phyloP scores from a whole-genome alignment of 495 filamentous ascomycete species.

The Lepidopterella palustris region DNA sequence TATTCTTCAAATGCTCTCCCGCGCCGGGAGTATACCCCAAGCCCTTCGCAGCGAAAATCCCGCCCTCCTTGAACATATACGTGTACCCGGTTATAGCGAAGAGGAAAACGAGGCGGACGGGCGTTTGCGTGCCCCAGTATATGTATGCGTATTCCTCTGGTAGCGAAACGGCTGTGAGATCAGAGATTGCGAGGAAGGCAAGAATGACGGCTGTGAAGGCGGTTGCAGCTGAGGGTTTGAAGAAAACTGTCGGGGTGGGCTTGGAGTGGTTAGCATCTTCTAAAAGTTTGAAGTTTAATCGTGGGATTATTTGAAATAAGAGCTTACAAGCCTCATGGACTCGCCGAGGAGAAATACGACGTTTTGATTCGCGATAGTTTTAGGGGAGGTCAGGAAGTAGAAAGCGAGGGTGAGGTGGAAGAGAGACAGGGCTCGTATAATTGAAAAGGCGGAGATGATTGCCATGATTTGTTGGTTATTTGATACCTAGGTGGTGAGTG shows the following conservation, averaged over 20 bases:
- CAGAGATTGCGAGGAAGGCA: conserved; percentile 58
- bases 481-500: too few species aligned
- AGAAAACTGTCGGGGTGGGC: conserved; percentile 47
- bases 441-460: conserved; percentile 65
- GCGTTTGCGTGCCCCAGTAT: conserved; percentile 62
- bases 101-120: conserved; percentile 57
- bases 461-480: too few species aligned
- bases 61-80: conserved; percentile 51
- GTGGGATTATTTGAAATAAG: neutral
- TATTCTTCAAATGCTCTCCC: conserved; percentile 62
- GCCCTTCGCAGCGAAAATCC: conserved; percentile 38
- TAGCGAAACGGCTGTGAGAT: conserved; percentile 65
- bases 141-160: conserved; percentile 59
- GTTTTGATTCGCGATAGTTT: conserved; percentile 65
- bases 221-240: conserved; percentile 56
- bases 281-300: neutral
- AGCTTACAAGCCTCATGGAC: conserved; percentile 64
- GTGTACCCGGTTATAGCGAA: conserved; percentile 61
- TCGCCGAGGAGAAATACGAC: conserved; percentile 79
- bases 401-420: conserved; percentile 76
- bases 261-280: conserved; percentile 12
- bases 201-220: conserved; percentile 68
- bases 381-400: conserved; percentile 70
- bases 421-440: conserved; percentile 71
- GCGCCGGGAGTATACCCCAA: conserved; percentile 21